Conservation (phyloP, 495 filamentous ascomycete genomes). For the Penicillium flavigenum region DNA sequence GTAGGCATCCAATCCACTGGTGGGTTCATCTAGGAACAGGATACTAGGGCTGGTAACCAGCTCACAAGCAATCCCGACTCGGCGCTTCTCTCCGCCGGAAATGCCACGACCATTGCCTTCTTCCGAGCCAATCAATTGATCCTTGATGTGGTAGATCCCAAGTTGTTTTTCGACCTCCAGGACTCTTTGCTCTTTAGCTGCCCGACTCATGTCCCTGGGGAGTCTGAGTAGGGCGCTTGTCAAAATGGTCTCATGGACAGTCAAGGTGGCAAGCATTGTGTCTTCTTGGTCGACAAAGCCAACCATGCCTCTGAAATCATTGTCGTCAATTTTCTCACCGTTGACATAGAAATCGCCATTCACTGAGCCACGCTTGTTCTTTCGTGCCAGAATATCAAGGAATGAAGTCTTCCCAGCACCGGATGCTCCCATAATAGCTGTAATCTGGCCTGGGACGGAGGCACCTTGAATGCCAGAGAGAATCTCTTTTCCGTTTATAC, state of each 20-base stretch:
- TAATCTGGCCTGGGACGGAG: slow-evolving; percentile 84
- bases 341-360: slow-evolving; percentile 90
- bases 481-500: slow-evolving; percentile 83
- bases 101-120: slow-evolving; percentile 93
- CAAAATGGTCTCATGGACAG: slow-evolving; percentile 96
- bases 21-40: slow-evolving; percentile 95
- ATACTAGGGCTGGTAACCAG: slow-evolving; percentile 97
- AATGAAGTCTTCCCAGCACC: slow-evolving; percentile 98
- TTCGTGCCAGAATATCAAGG: slow-evolving; percentile 91
- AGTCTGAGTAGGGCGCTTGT: slow-evolving; percentile 89
- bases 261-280: slow-evolving; percentile 94
- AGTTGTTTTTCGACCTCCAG: slow-evolving; percentile 93
- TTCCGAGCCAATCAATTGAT: slow-evolving; percentile 96
- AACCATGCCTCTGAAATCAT: slow-evolving; percentile 84
- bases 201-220: slow-evolving; percentile 82
- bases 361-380: slow-evolving; percentile 88
- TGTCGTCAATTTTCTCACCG: slow-evolving; percentile 81
- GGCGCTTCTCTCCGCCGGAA: slow-evolving; percentile 92
- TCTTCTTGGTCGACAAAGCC: slow-evolving; percentile 99
- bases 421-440: slow-evolving; percentile 97
- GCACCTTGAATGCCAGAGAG: slow-evolving; percentile 76
- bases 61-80: slow-evolving; percentile 96
- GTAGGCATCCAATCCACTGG: slow-evolving; percentile 90
- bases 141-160: slow-evolving; percentile 85
- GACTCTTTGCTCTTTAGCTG: slow-evolving; percentile 84